Evolutionary conservation across 306 rosid species (phyloP), one percentile per base, ranked within the genome.

Genomic region (Rosa persica): DNA sequence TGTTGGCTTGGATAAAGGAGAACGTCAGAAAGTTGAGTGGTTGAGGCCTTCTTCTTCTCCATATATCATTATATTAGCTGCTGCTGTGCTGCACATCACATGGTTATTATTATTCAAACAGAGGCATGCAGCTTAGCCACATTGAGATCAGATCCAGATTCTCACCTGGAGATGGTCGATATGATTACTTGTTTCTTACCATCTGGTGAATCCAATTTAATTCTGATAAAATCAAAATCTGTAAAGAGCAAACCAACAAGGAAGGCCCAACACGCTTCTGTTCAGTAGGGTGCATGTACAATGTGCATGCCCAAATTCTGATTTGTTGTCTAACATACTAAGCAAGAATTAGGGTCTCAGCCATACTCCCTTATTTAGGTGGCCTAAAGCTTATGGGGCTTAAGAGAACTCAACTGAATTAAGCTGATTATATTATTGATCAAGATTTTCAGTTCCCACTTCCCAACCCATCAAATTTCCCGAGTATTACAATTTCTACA

Each of bases 61-160:
- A 15, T 12, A 13, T 0, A 62, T 62, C 30, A 30, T 62, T 62
- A 66, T 66, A 66, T 38, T 66, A 38, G 40, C 47, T 30, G 70
- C 12, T 38, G 44, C 70, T 66, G 67, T 23, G 66, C 68, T 62
- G 70, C 70, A 66, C 70, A 66, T 34, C 70, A 65, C 70, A 65
- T 64, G 70, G 70, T 19, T 36, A 36, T 65, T 65, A 65, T 65
- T 6, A 23, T 34, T 34, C 43, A 65, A 55, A 65, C 70, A 30
- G 70, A 65, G 70, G 70, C 70, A 65, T 65, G 44, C 70, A 65
- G 23, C 40, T 2, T 36, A 3, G 43, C 44, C 44, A 65, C 46
- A 36, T 65, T 65, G 44, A 36, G 22, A 65, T 36, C 20, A 65
- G 70, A 36, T 65, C 70, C 46, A 65, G 44, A 6, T 8, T 16